Evolutionary conservation across 2,329 filamentous ascomycete genomes (phyloP).

Genomic region (Mycocentrospora acerina): DNA sequence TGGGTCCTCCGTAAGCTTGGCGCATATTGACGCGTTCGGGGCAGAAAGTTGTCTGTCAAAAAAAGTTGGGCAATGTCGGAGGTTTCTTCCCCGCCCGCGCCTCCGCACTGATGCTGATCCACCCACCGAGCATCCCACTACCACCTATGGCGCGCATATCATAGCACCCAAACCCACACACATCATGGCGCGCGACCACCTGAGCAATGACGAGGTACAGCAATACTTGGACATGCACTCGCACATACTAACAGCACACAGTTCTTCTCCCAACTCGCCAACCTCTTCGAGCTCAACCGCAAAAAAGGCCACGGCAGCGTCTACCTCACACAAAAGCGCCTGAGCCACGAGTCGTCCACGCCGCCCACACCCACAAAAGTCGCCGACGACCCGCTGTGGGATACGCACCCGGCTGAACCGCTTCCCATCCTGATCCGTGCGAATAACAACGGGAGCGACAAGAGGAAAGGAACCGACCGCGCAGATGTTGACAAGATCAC

Average conservation of each 20-base stretch:
- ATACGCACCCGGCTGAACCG: slow-evolving; percentile 60
- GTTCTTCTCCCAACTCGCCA: slow-evolving; percentile 71
- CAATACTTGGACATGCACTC: slow-evolving; percentile 25
- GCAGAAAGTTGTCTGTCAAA: slow-evolving; percentile 18
- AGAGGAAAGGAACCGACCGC: slow-evolving; percentile 44
- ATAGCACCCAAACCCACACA: slow-evolving; percentile 17
- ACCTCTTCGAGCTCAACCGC: slow-evolving; percentile 68
- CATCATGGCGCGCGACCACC: slow-evolving; percentile 53
- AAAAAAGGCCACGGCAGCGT: slow-evolving; percentile 72
- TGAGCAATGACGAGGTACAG: slow-evolving; percentile 63
- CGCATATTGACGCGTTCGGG: slow-evolving; percentile 36
- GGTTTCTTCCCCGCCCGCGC: slow-evolving; percentile 24
- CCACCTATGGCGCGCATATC: slow-evolving; percentile 21
- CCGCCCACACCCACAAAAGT: slow-evolving; percentile 40
- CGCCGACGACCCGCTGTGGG: slow-evolving; percentile 58
- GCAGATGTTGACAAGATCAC: slow-evolving; percentile 64
- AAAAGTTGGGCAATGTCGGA: slow-evolving; percentile 36
- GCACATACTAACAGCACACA: slow-evolving; percentile 37
- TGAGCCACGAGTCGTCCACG: slow-evolving; percentile 47
- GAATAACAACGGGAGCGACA: slow-evolving; percentile 69
- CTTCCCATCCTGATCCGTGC: slow-evolving; percentile 79
- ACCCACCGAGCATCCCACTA: slow-evolving; percentile 7
- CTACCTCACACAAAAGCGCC: slow-evolving; percentile 74
- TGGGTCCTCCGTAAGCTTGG: slow-evolving; percentile 43
- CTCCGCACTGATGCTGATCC: slow-evolving; percentile 19